Conservation (phyloP, 2,329 filamentous ascomycete species). For the Aspergillus floridensis region DNA sequence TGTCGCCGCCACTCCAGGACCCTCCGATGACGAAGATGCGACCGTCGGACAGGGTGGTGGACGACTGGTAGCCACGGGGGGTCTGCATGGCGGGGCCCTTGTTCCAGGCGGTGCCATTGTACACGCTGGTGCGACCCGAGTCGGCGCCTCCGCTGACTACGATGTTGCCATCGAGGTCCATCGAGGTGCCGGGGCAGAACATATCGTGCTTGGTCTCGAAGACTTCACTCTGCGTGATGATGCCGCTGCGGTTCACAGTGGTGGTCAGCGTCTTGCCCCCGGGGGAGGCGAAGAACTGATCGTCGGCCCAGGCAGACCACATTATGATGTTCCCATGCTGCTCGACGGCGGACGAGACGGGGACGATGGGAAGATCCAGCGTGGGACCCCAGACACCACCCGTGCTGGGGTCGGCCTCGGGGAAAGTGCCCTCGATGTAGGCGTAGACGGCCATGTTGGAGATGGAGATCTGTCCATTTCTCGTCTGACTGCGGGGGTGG, state of each 20-base stretch:
- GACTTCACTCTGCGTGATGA: constrained; percentile 27
- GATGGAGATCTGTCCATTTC: not conserved
- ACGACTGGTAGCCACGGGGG: constrained; percentile 54
- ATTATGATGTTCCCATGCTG: constrained; percentile 9
- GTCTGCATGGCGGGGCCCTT: constrained; percentile 46
- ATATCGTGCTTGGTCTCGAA: constrained; percentile 29
- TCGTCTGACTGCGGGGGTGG: not conserved
- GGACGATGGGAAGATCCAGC: constrained; percentile 27
- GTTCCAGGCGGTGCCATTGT: constrained; percentile 43
- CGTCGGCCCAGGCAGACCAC: constrained; percentile 20
- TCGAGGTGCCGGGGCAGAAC: constrained; percentile 29
- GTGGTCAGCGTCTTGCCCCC: constrained; percentile 20
- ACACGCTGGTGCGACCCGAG: constrained; percentile 50
- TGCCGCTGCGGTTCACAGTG: constrained; percentile 35
- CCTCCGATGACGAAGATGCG: constrained; percentile 60
- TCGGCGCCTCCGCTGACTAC: constrained; percentile 56
- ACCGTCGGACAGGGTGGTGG: constrained; percentile 52
- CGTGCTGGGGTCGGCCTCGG: constrained; percentile 11
- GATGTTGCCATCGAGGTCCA: constrained; percentile 30
- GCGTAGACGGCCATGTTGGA: constrained; percentile 1
- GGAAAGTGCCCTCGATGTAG: constrained; percentile 11
- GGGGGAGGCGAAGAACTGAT: constrained; percentile 18
- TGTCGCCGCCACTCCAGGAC: constrained; percentile 51
- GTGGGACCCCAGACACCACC: constrained; percentile 26
- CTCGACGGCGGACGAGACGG: constrained; percentile 23